Base-by-base conservation (phyloP, 2,329 filamentous ascomycete species). In the Fusarium tupiense region DNA sequence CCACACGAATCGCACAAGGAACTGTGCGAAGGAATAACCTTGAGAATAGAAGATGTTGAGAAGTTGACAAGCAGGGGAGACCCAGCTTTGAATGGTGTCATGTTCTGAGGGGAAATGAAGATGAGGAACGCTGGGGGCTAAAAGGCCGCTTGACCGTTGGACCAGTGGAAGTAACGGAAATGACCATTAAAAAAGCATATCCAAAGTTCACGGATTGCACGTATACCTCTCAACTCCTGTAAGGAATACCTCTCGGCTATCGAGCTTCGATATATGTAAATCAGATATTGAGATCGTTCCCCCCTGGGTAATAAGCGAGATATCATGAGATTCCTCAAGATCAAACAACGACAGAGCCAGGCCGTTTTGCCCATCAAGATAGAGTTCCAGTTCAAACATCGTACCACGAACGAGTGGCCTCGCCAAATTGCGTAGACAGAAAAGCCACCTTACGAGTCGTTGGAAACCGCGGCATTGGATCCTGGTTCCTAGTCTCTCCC, bases 61-160 rank as follows among this genome's bases (percentile, higher is more conserved):
- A 47, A 63, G 41, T 56, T 69, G 67, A 76, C 72, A 78, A 54
- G 69, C 76, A 77, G 76, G 76, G 76, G 70, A 77, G 53, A 67
- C 76, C 76, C 44, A 72, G 75, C 56, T 65, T 72, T 66, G 47
- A 57, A 64, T 38, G 19, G 56, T 31, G 19, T 59, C 60, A 54
- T 53, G 63, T 38, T 58, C 41, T 49, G 31, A 63, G 40, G 52
- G 52, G 61, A 67, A 60, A 54, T 40, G 56, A 67, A 41, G 10
- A 46, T 40, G n/a, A 64, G n/a, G 33, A 56, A 49, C 53, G 31
- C 35, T 53, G 35, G 43, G 50, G 65, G 50, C 37, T 22, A 40
- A 50, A 40, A 54, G 54, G 56, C 56, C 35, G 43, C 17, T 43
- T 16, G 29, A 22, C 24, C 53, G 43, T 68, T 72, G 22, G 26